phyloP scores from a whole-genome alignment of 2,329 filamentous ascomycete genomes.

The Orbilia brochopaga region DNA sequence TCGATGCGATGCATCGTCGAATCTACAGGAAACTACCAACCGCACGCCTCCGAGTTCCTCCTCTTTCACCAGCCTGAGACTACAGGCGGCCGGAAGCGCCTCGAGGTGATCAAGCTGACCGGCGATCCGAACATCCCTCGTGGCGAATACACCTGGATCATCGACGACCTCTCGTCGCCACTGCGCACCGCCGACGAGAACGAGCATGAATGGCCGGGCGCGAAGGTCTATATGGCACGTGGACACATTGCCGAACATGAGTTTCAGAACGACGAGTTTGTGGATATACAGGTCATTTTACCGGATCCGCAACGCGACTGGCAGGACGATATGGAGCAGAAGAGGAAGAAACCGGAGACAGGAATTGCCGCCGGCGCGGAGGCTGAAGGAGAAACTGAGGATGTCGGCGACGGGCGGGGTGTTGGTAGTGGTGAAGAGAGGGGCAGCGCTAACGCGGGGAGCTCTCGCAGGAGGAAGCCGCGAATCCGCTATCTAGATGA shows the following conservation, averaged over 20 bases:
- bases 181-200: constrained; percentile 24
- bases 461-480: constrained; percentile 1
- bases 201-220: constrained; percentile 42
- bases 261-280: constrained; percentile 19
- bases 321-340: constrained; percentile 10
- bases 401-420: constrained; percentile 4
- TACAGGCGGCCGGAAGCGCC: constrained; percentile 62
- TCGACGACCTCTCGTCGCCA: constrained; percentile 68
- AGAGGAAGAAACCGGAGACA: background rate
- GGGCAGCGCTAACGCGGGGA: constrained; percentile 5
- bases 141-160: constrained; percentile 81
- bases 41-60: constrained; percentile 87
- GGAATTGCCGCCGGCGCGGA: background rate
- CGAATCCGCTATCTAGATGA: constrained; percentile 14
- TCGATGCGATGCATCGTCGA: background rate
- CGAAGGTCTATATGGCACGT: constrained; percentile 29
- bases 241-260: constrained; percentile 22
- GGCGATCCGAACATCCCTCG: constrained; percentile 89
- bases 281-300: constrained; percentile 30
- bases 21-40: constrained; percentile 71
- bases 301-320: constrained; percentile 33
- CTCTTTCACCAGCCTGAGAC: constrained; percentile 76
- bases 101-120: constrained; percentile 88
- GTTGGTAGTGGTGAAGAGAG: constrained; percentile 5
- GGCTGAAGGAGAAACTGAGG: background rate